These are phyloP conservation scores for Rhexocercosporidium sp. DNA, from an alignment of 2,329 filamentous ascomycete genomes.

Conservation along the genomic window DNA sequence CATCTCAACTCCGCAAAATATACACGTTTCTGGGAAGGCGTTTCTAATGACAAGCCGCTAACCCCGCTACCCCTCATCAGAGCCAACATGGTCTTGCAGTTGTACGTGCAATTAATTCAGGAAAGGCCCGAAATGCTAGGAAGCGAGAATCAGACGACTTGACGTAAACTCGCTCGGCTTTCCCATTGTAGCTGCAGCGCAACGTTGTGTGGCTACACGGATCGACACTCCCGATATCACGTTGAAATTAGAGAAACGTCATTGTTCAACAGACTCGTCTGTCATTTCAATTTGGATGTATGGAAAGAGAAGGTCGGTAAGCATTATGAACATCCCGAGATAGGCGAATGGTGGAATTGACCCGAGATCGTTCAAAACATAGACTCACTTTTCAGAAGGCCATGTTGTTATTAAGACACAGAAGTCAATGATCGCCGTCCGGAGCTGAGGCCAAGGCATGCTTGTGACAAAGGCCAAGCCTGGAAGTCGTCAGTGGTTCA, in stretches of 20 bases:
- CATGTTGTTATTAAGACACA: no score
- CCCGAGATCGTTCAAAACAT: no score
- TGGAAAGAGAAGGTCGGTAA: background rate
- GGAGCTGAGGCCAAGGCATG: no score
- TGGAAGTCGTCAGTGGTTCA: no score
- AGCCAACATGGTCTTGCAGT: no score
- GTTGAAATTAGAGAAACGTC: background rate
- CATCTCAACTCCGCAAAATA: background rate
- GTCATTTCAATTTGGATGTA: background rate
- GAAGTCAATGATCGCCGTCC: no score
- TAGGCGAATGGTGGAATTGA: background rate
- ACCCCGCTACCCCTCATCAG: constrained; percentile 6
- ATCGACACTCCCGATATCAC: constrained; percentile 5
- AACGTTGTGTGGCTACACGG: constrained; percentile 4
- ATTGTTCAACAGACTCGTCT: background rate
- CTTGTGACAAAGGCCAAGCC: no score
- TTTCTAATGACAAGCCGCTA: background rate
- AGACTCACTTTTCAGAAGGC: no score
- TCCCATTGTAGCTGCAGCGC: background rate
- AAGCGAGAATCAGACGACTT: background rate
- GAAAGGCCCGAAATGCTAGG: background rate
- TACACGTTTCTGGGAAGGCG: background rate
- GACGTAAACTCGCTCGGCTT: background rate
- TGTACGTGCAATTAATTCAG: background rate
- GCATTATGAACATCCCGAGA: background rate